Percentiles rank a stretch among this genome's conserved stretches.
These are phyloP conservation scores for Violaceomyces palustris DNA, from an alignment of 1,284 basidiomycete genomes.

Conservation along the genomic window DNA sequence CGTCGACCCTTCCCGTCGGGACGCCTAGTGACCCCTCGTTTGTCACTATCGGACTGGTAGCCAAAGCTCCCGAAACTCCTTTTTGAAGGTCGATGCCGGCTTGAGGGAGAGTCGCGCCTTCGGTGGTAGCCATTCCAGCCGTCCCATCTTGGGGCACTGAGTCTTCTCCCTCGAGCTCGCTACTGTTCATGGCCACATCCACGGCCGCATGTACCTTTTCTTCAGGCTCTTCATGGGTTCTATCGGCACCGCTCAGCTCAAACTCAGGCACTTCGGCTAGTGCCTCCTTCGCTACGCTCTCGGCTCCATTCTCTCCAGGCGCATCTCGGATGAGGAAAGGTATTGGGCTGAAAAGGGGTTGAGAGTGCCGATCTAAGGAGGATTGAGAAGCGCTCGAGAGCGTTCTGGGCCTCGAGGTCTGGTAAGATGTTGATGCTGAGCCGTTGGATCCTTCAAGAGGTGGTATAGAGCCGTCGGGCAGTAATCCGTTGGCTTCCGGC, in stretches of 20 bases:
- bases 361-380: background rate
- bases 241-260: conserved; percentile 17
- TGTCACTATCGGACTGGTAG: background rate
- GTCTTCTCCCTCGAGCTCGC: too few species aligned
- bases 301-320: too few species aligned
- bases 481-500: conserved; percentile 2
- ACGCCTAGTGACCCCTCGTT: conserved; percentile 11
- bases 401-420: background rate
- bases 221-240: background rate
- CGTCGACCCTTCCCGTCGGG: conserved; percentile 20
- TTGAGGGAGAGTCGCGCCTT: background rate
- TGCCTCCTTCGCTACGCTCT: background rate
- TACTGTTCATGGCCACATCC: too few species aligned
- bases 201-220: too few species aligned
- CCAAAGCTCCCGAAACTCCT: too few species aligned
- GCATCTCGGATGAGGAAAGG: conserved; percentile 7
- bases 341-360: conserved; percentile 29
- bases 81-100: too few species aligned
- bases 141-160: conserved; percentile 1
- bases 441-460: conserved; percentile 16
- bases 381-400: conserved; percentile 5
- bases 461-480: conserved; percentile 4
- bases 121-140: conserved; percentile 1
- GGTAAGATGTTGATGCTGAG: conserved; percentile 1
- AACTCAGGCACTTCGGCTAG: conserved; percentile 9